A percentile compares a stretch with the other conserved stretches of the same genome.
Conservation (phyloP, 805 yeast species). For the Zygosaccharomyces bailii region DNA sequence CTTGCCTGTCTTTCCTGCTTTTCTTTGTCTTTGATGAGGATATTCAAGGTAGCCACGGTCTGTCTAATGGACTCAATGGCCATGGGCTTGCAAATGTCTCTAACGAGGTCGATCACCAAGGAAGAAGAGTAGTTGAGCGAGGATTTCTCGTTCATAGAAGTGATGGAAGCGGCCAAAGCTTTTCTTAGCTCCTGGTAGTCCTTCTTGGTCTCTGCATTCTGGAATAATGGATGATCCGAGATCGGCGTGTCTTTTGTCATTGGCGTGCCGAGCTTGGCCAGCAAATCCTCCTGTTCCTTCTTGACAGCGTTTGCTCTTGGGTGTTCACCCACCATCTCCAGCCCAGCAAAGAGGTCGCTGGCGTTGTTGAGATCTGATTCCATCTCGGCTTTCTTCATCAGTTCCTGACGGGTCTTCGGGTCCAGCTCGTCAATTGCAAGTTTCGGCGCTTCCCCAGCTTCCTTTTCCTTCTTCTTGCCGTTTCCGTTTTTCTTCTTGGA, state of each 20-base stretch:
- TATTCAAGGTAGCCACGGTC: conserved; percentile 79
- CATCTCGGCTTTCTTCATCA: conserved; percentile 75
- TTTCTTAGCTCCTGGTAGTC: conserved; percentile 79
- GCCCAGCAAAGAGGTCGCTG: conserved; percentile 82
- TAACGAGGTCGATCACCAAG: conserved; percentile 77
- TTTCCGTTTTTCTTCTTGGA: conserved; percentile 20
- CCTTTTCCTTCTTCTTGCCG: conserved; percentile 39
- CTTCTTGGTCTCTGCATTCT: conserved; percentile 66
- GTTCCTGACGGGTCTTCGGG: conserved; percentile 66
- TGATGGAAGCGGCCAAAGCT: conserved; percentile 59
- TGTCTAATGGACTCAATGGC: conserved; percentile 78
- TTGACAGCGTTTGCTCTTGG: conserved; percentile 42
- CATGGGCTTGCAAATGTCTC: conserved; percentile 82
- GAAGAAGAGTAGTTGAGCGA: conserved; percentile 65
- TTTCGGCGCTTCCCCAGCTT: conserved; percentile 38
- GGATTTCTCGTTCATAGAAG: conserved; percentile 58
- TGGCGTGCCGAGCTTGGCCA: conserved; percentile 27
- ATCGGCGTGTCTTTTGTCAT: conserved; percentile 53
- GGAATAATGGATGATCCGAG: conserved; percentile 73
- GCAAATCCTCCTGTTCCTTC: conserved; percentile 37
- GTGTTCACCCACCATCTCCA: conserved; percentile 50
- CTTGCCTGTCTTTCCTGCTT: conserved; percentile 87
- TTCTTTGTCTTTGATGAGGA: conserved; percentile 77
- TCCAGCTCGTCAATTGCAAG: conserved; percentile 67
- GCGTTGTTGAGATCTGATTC: conserved; percentile 89